phyloP scores from a whole-genome alignment of 768 basidiomycete genomes.

The Pholiota molesta region DNA sequence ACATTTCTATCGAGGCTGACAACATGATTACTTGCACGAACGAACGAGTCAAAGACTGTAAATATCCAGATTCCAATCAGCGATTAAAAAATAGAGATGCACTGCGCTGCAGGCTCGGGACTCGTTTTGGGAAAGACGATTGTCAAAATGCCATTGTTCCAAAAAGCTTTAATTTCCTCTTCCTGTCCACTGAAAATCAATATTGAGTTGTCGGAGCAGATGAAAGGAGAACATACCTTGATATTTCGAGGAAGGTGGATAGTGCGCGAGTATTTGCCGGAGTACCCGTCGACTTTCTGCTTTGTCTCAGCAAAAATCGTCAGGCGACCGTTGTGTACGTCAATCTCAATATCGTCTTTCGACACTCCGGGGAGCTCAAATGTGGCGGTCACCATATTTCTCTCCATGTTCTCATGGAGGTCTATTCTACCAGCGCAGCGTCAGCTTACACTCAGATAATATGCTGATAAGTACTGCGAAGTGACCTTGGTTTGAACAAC shows the following conservation, averaged over 20 bases:
- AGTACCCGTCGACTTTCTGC: slow-evolving; percentile 41
- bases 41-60: too few species aligned
- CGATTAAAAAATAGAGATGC: not conserved
- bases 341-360: slow-evolving; percentile 53
- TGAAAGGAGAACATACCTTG: slow-evolving; percentile 40
- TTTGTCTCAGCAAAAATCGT: slow-evolving; percentile 52
- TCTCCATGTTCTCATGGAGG: slow-evolving; percentile 49
- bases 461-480: not conserved
- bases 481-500: not conserved
- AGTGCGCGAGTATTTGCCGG: slow-evolving; percentile 46
- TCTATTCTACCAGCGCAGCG: slow-evolving; percentile 45
- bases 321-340: slow-evolving; percentile 51
- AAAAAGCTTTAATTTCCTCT: not conserved
- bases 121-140: not conserved
- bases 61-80: too few species aligned
- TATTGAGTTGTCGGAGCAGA: too few species aligned
- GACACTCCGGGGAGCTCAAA: slow-evolving; percentile 62
- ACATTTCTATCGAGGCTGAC: too few species aligned
- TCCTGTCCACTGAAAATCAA: not conserved
- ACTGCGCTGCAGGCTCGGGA: not conserved
- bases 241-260: slow-evolving; percentile 55
- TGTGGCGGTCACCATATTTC: slow-evolving; percentile 51
- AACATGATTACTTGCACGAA: too few species aligned
- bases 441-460: not conserved
- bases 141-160: not conserved